Evolutionary conservation across 1,284 basidiomycete genomes (phyloP).

Genomic region (Tilletia caries): DNA sequence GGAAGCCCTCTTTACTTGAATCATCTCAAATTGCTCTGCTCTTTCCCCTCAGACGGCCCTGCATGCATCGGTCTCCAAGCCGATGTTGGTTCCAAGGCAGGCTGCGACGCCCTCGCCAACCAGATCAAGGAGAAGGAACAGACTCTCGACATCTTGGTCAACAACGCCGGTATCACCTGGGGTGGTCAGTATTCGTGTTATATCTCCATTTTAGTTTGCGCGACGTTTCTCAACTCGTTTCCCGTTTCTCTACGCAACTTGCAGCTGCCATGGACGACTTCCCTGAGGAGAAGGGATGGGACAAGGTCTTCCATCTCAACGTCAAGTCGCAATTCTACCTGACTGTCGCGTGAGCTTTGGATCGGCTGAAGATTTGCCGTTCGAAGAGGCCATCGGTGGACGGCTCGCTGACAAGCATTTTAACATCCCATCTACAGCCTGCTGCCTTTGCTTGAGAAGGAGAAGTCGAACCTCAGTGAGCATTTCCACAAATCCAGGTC

Average conservation of each 20-base stretch:
- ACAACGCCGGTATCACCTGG: conserved; percentile 64
- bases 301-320: conserved; percentile 56
- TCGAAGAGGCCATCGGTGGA: too few relatives aligned
- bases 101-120: conserved; percentile 70
- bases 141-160: conserved; percentile 62
- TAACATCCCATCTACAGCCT: conserved; percentile 17
- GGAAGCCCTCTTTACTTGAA: too few relatives aligned
- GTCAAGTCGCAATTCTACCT: conserved; percentile 53
- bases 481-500: too few relatives aligned
- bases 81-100: conserved; percentile 64
- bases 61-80: conserved; percentile 39
- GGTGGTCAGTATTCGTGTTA: conserved; percentile 57
- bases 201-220: too few relatives aligned
- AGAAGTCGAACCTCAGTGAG: conserved; percentile 38
- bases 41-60: neutral
- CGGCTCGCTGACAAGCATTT: neutral
- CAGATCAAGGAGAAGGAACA: conserved; percentile 63
- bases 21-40: neutral
- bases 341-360: conserved; percentile 40
- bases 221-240: too few relatives aligned
- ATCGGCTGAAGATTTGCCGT: neutral
- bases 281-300: conserved; percentile 70
- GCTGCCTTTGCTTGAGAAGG: conserved; percentile 41
- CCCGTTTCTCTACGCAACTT: too few relatives aligned
- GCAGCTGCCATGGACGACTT: conserved; percentile 65